Evolutionary conservation across 1,284 basidiomycete genomes (phyloP).

Genomic region (Apiotrichum veenhuisii): DNA sequence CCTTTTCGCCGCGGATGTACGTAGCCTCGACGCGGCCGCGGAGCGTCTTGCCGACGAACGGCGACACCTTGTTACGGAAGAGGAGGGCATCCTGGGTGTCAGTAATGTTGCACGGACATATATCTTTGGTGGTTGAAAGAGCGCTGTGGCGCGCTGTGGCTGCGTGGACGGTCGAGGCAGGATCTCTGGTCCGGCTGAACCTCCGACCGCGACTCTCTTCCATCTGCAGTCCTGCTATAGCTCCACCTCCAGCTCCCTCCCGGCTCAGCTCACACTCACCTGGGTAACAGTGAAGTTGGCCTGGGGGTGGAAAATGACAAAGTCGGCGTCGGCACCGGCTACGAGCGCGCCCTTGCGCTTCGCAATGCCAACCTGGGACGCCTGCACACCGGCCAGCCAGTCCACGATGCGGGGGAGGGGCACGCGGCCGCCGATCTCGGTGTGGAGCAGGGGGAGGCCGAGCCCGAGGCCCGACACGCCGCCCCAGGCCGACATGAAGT

Average conservation of each 20-base stretch:
- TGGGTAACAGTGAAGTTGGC: conserved; percentile 55
- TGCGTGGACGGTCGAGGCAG: not conserved
- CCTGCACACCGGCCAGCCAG: conserved; percentile 69
- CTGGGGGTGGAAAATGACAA: conserved; percentile 76
- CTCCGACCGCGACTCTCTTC: not conserved
- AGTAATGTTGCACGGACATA: not conserved
- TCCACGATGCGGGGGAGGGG: conserved; percentile 61
- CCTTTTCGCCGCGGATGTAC: conserved; percentile 66
- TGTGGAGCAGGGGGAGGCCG: conserved; percentile 80
- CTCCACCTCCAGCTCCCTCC: too few species aligned
- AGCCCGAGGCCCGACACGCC: conserved; percentile 84
- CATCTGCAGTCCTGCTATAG: not conserved
- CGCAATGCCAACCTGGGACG: conserved; percentile 69
- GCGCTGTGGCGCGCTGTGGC: too few species aligned
- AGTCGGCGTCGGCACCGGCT: conserved; percentile 74
- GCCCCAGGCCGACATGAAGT: conserved; percentile 86
- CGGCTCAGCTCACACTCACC: conserved; percentile 52
- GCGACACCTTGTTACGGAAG: conserved; percentile 90
- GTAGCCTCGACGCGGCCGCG: conserved; percentile 70
- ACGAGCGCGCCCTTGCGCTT: conserved; percentile 65
- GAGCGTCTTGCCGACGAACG: conserved; percentile 72
- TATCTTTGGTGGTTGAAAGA: too few species aligned
- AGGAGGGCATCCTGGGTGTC: conserved; percentile 59
- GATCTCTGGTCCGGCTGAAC: too few species aligned
- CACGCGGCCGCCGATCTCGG: conserved; percentile 61